Conservation (phyloP, 2,329 filamentous ascomycete genomes). For the Aspergillus hortae region DNA sequence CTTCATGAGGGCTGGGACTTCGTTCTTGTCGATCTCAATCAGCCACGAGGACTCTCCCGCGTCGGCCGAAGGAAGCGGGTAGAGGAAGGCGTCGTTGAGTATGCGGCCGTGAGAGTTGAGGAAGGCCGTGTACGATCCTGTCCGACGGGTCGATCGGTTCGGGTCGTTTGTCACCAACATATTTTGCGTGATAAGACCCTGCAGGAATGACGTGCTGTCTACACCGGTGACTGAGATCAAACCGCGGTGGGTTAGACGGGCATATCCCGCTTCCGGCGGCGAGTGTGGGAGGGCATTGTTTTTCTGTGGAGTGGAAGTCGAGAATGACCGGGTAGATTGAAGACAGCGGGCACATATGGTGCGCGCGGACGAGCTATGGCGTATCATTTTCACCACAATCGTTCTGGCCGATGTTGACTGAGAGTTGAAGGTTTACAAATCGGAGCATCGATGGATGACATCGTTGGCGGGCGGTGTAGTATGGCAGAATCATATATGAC, state of each 20-base stretch:
- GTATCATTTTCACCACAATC: constrained; percentile 25
- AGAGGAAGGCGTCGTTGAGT: constrained; percentile 86
- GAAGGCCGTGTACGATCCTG: constrained; percentile 76
- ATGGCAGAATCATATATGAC: not conserved
- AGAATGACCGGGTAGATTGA: constrained; percentile 25
- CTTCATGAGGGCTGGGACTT: constrained; percentile 60
- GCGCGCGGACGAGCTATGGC: constrained; percentile 19
- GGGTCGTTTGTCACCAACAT: constrained; percentile 49
- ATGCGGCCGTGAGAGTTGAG: constrained; percentile 81
- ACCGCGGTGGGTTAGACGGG: constrained; percentile 64
- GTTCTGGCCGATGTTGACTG: not conserved
- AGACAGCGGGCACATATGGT: constrained; percentile 31
- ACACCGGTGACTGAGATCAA: constrained; percentile 75
- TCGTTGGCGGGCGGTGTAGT: constrained; percentile 6
- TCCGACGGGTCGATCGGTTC: constrained; percentile 31
- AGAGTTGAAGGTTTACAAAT: constrained; percentile 22
- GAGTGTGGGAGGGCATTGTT: constrained; percentile 26
- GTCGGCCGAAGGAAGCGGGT: constrained; percentile 52
- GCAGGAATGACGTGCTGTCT: constrained; percentile 79
- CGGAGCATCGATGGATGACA: constrained; percentile 21
- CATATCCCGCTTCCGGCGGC: constrained; percentile 45
- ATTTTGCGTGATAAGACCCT: constrained; percentile 79
- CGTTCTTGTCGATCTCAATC: constrained; percentile 74
- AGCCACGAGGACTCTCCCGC: constrained; percentile 54
- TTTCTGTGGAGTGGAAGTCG: constrained; percentile 22